Evolutionary conservation across 176 grass and related monocot genomes (phyloP), one percentile per base, ranked within the genome.

Genomic region (Guadua angustifolia): DNA sequence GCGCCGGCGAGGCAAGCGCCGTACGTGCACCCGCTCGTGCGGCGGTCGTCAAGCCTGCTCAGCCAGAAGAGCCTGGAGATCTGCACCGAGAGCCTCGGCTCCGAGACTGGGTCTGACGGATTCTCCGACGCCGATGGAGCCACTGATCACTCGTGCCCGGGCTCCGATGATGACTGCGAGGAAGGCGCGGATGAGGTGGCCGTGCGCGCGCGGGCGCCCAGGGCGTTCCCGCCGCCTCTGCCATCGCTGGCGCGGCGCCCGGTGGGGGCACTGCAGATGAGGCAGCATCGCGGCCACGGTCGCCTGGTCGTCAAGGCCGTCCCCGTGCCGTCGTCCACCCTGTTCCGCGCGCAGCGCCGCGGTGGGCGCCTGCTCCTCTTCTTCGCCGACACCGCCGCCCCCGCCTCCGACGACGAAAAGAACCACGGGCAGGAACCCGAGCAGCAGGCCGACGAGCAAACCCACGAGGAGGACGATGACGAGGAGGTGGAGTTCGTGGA

Each of bases 51-150:
- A 15, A 91, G 91, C 78, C 86, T 94, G 64, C 87, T 99, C 44
- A 99, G 84, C 53, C 86, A 92, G 86, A 94, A 92, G 82, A 99
- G 91, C 88, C 93, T 99, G 7, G 88, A 94, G 83, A 83, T 96
- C 76, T 99, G 97, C 91, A 99, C 97, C 35, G 97, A 99, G 89
- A 99, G 89, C 90, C 97, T 99, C 75, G 97, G 97, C 71, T 99
- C 97, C 5, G 97, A 99, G 84, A 95, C 88, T 0, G 97, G 97
- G 77, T 92, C 97, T 15, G 97, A 92, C 47, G 81, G 79, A 57
- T 94, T 88, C 60, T 92, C 92, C 55, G 78, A 85, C 68, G 66
- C 68, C 2, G 78, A 77, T 39, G 86, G 66, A 36, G 40, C 59
- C 70, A 74, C 78, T 11, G 94, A 94, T 53, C 67, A 51, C 60